Evolutionary conservation across 2,329 filamentous ascomycete genomes (phyloP), one percentile per base, ranked within the genome.

Genomic region (Proliferodiscus dingleyae): DNA sequence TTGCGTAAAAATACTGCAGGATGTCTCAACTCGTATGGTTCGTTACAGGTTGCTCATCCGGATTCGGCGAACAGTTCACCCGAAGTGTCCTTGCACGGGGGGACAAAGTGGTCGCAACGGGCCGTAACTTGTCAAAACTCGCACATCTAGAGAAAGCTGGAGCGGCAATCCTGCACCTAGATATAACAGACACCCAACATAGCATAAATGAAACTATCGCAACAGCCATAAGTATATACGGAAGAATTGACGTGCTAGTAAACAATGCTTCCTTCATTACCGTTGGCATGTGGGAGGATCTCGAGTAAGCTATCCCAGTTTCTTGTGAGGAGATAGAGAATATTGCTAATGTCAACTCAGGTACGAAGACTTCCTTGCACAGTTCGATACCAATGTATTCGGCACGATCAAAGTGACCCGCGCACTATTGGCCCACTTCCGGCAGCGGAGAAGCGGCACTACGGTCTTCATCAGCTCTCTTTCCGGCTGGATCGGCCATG

Each of bases 301-400:
- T 53, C 1, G 44, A 32, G 61, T 64, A 51, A 33, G 42, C 30
- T 2, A 10, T 41, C 30, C 16, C 2, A 26, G 30, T 30, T 21
- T 13, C 8, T 7, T 30, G 16, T 8, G 10, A 33, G 10, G 6
- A 33, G 7, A 15, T 33, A 26, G 24, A 26, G 11, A n/a, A 13
- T 38, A 16, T 18, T 33, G 21, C 37, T 22, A 37, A 21, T 37
- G 32, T 36, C n/a, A 7, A 11, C 5, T n/a, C 22, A 54, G 47
- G 5, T 42, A 30, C 4, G 51, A 55, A 36, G 24, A 39, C 2
- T 48, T 26, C 6, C 19, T 49, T 9, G 9, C 37, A 4, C 43
- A 53, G 28, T 77, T 76, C 59, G 67, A 72, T 56, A 75, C 73
- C 22, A 80, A 80, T 46, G 72, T 80, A 32, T 73, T 78, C 49